These are phyloP conservation scores for Blumeria hordei DNA, from an alignment of 2,329 filamentous ascomycete genomes.

Conservation along the genomic window DNA sequence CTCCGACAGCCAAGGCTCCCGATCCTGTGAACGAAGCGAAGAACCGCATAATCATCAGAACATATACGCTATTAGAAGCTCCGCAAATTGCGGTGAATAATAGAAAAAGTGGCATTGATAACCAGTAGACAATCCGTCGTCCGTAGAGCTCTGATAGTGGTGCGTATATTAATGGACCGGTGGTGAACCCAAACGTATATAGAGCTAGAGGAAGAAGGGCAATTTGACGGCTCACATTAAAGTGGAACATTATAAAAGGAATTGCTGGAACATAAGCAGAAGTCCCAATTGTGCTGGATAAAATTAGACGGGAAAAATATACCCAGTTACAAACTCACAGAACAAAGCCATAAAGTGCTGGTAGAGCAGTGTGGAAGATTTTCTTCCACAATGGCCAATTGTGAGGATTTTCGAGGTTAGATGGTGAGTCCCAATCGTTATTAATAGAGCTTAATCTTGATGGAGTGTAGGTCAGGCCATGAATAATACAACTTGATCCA, in stretches of 20 bases:
- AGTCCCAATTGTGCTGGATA: conserved; percentile 9
- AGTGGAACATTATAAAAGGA: conserved; percentile 24
- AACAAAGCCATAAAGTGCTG: conserved; percentile 9
- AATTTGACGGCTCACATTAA: conserved; percentile 27
- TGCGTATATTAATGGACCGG: conserved; percentile 42
- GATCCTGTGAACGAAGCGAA: conserved; percentile 37
- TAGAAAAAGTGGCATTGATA: conserved; percentile 30
- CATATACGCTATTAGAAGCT: conserved; percentile 29
- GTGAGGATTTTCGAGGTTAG: conserved; percentile 8
- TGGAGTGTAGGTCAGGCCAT: neutral
- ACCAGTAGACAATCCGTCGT: conserved; percentile 32
- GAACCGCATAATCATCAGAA: conserved; percentile 40
- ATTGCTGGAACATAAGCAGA: conserved; percentile 25
- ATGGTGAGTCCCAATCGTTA: conserved; percentile 8
- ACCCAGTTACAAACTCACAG: conserved; percentile 5
- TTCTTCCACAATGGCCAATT: conserved; percentile 10
- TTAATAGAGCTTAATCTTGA: neutral
- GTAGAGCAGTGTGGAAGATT: conserved; percentile 8
- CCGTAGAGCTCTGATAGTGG: conserved; percentile 39
- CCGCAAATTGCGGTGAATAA: conserved; percentile 36
- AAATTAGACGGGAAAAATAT: conserved; percentile 2
- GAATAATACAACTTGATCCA: neutral
- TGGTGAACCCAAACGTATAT: conserved; percentile 33
- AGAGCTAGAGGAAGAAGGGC: conserved; percentile 34
- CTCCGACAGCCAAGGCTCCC: conserved; percentile 9